Base-by-base conservation (phyloP, 2,329 filamentous ascomycete species). In the Penicillium sp. region DNA sequence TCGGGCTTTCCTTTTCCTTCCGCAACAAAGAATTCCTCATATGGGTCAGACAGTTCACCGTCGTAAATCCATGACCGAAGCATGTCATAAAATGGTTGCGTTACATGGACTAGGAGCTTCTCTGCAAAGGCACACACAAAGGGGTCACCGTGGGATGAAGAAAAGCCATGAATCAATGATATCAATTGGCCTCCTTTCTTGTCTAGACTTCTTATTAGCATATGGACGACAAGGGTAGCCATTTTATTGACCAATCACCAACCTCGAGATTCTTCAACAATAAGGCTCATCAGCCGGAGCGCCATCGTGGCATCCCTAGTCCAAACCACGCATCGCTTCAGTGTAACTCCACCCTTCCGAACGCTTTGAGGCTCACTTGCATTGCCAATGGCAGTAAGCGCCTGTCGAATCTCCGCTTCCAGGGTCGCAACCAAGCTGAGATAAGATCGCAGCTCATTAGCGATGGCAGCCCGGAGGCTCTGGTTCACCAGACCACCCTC, bases 1-100 rank as follows among this genome's bases (percentile, higher is more conserved):
- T 48, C 43, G 16, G 52, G 26, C 19, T 46, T 39, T 16, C 24
- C 44, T 14, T 46, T 73, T 52, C 87, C 84, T 65, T 97, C 91
- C 21, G 87, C 87, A 21, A 99, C 93, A 68, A 99, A 98, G 76
- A 99, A 99, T 70, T 99, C 95, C 55, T 87, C 83, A 68, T 93
- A 97, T 0, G 96, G 95, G 74, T 99, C 95, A n/a, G 91, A 92
- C 14, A 99, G 83, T 78, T 99, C 96, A 59, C 95, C 95, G 68
- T 99, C 93, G 70, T 99, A 99, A 50, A 99, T 96, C 95, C 95
- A 99, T 67, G 91, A 90, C 54, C 92, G 87, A 53, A 99, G 81
- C 79, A 99, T 97, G 68, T 96, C 91, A 73, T 99, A 99, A 71
- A 99, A 99, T 0, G 96, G 96, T 16, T 90, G 84, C 1, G 95